phyloP scores from a whole-genome alignment of 2,329 filamentous ascomycete species.

The Penicillium frequentans region DNA sequence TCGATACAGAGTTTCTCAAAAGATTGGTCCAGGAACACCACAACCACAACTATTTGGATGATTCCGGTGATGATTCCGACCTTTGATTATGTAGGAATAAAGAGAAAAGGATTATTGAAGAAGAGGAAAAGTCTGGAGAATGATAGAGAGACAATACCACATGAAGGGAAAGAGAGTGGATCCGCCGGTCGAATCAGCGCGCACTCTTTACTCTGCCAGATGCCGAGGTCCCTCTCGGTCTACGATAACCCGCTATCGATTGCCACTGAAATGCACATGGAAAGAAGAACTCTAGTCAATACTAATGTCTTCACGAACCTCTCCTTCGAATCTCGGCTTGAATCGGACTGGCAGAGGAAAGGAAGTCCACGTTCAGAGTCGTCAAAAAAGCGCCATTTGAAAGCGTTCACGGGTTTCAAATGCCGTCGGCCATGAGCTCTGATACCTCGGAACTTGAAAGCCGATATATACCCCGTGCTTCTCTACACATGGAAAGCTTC shows the following conservation, averaged over 20 bases:
- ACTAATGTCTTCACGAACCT: no score
- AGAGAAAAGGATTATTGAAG: neutral
- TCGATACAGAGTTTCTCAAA: conserved; percentile 5
- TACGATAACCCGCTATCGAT: neutral
- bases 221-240: conserved; percentile 31
- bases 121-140: conserved; percentile 16
- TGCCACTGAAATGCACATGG: neutral
- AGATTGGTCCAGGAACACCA: neutral
- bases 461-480: conserved; percentile 11
- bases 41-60: neutral
- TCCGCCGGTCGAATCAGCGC: conserved; percentile 29
- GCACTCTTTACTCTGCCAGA: conserved; percentile 19
- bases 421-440: conserved; percentile 14
- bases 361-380: no score
- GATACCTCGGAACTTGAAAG: conserved; percentile 26
- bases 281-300: no score
- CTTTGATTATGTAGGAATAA: neutral
- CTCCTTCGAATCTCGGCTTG: neutral
- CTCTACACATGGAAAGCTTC: neutral
- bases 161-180: conserved; percentile 32
- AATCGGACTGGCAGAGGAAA: neutral
- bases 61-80: neutral
- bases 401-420: conserved; percentile 8
- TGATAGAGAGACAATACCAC: conserved; percentile 16
- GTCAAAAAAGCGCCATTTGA: neutral